Base-by-base conservation (phyloP, 768 basidiomycete genomes). In the Collybia sordida region DNA sequence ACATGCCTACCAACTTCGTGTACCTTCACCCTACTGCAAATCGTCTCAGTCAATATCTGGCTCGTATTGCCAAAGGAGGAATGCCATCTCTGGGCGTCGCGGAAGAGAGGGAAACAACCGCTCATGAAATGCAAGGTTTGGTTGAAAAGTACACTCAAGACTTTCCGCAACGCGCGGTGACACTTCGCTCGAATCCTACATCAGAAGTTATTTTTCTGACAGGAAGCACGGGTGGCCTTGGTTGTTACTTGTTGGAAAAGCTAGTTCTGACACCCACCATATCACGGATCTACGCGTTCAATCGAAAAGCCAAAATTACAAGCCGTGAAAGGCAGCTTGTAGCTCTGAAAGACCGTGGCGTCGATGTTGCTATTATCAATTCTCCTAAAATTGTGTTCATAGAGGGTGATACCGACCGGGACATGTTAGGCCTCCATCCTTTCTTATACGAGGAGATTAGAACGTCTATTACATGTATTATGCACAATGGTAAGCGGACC, bases 161-260 rank as follows among this genome's bases (percentile, higher is more conserved):
- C 27, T 58, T 61, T 39, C 42, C 31, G 14, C 49, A n/a, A n/a
- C 28, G 28, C 57, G 46, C 37, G 31, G 14, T 14, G 31, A 14
- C 14, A 31, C 31, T 31, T 11, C 14, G 31, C 9, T 3, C 31
- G 9, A 31, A 31, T 14, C 18, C 22, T 3, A 23, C 37, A 25
- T 45, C 44, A 6, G 61, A 66, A 25, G 63, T 57, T 22, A 59
- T 73, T 0, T 52, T 73, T 12, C 31, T 73, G 17, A 74, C 72
- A 0, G 72, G 73, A 0, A 65, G 57, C 17, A 74, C 72, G 3
- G 72, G 72, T 2, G 59, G 57, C 9, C 55, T 75, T 7, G 72
- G 72, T 0, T 64, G 60, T 6, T 60, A 70, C 40, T 42, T 72
- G 2, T 59, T 75, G 6, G 66, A 59, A n/a, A 42, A 52, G 3